Evolutionary conservation across 169 alveolate genomes (phyloP).

Genomic region (Babesia gibsoni): DNA sequence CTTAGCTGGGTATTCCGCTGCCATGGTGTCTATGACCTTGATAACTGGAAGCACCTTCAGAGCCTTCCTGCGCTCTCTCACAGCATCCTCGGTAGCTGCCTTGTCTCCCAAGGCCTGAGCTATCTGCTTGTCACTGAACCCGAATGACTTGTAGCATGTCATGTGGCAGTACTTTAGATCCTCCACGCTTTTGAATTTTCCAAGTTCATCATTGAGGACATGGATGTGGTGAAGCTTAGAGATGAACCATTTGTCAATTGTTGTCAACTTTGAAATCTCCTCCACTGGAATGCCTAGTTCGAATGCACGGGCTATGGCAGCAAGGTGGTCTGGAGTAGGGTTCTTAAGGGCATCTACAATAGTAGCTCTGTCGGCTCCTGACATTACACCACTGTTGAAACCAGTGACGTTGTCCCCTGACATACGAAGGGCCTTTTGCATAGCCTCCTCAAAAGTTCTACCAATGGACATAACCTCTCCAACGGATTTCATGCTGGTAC

Average conservation of each 20-base stretch:
- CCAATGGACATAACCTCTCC: slow-evolving; percentile 91
- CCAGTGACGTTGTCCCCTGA: slow-evolving; percentile 67
- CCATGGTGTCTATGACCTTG: slow-evolving; percentile 84
- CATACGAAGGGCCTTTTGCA: slow-evolving; percentile 86
- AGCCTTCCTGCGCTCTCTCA: slow-evolving; percentile 64
- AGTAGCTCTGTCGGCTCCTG: slow-evolving; percentile 43
- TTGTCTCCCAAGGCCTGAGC: slow-evolving; percentile 7
- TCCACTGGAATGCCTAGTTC: slow-evolving; percentile 75
- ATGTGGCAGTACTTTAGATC: slow-evolving; percentile 55
- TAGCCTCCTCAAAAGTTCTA: slow-evolving; percentile 85
- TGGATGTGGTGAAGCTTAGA: slow-evolving; percentile 73
- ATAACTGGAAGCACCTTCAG: slow-evolving; percentile 71
- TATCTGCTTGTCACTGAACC: slow-evolving; percentile 80
- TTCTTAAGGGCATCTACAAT: slow-evolving; percentile 54
- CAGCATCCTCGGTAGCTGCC: slow-evolving; percentile 67
- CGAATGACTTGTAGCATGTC: slow-evolving; percentile 66
- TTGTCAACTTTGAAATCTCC: slow-evolving; percentile 72
- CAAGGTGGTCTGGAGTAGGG: slow-evolving; percentile 74
- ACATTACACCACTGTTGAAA: slow-evolving; percentile 62
- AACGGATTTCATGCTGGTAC: slow-evolving; percentile 85
- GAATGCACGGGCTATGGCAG: slow-evolving; percentile 84
- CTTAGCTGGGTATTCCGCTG: slow-evolving; percentile 87
- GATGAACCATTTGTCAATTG: slow-evolving; percentile 85
- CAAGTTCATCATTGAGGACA: slow-evolving; percentile 32
- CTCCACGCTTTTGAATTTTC: slow-evolving; percentile 3